Conservation (phyloP, 495 filamentous ascomycete genomes). For the Annulohypoxylon stygium region DNA sequence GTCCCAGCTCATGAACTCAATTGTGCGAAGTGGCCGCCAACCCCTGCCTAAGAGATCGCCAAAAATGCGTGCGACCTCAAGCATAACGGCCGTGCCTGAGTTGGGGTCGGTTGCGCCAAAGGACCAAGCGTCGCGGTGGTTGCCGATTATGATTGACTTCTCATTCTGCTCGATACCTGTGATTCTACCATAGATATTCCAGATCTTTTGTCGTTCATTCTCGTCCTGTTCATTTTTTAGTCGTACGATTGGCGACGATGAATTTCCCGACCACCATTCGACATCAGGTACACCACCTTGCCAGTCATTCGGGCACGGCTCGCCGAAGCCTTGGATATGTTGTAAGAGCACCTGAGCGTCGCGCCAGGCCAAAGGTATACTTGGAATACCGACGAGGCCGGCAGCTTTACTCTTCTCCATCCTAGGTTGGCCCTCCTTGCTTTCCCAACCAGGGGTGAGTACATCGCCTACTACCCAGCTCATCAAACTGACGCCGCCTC, state of each 20-base stretch:
- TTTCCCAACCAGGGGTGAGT: slow-evolving; percentile 87
- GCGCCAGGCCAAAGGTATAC: slow-evolving; percentile 86
- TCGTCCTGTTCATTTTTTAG: slow-evolving; percentile 93
- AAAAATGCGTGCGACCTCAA: slow-evolving; percentile 88
- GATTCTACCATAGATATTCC: slow-evolving; percentile 89
- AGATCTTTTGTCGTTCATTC: slow-evolving; percentile 82
- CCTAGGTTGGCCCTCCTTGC: slow-evolving; percentile 74
- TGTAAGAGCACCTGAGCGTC: slow-evolving; percentile 86
- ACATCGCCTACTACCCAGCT: slow-evolving; percentile 89
- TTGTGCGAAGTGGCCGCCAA: slow-evolving; percentile 92
- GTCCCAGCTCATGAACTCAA: slow-evolving; percentile 97
- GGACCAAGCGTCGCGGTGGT: slow-evolving; percentile 94
- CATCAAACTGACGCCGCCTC: slow-evolving; percentile 85
- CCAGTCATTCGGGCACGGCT: slow-evolving; percentile 79
- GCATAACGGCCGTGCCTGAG: slow-evolving; percentile 89
- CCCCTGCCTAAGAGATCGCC: slow-evolving; percentile 78
- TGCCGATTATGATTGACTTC: slow-evolving; percentile 91
- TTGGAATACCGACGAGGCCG: slow-evolving; percentile 85
- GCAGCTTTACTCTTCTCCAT: slow-evolving; percentile 76
- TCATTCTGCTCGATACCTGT: slow-evolving; percentile 82
- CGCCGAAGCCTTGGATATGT: slow-evolving; percentile 80
- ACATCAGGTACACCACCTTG: slow-evolving; percentile 78
- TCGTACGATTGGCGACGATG: slow-evolving; percentile 79
- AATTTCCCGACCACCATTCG: slow-evolving; percentile 85
- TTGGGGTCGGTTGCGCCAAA: slow-evolving; percentile 88